A percentile compares a stretch with the other conserved stretches of the same genome.
Conservation (phyloP, 148 eudicot species). For the Euryodendron excelsum region DNA sequence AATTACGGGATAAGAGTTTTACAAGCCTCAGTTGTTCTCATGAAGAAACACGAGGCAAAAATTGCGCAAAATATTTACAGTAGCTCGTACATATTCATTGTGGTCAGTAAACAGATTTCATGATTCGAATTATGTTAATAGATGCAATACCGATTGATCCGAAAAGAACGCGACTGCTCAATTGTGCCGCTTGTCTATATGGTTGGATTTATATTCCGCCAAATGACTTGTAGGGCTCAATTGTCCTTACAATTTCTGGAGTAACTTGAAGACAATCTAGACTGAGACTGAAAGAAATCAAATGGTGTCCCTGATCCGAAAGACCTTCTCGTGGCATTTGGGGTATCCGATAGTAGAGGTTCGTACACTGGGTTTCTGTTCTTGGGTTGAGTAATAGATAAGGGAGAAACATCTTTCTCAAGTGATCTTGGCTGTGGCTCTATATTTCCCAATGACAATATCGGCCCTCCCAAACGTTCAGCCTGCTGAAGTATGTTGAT, state of each 20-base stretch:
- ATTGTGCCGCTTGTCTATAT: background rate
- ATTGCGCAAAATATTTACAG: background rate
- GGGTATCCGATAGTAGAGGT: slow-evolving; percentile 82
- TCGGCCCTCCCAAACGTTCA: slow-evolving; percentile 91
- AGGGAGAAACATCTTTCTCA: slow-evolving; percentile 67
- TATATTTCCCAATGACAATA: slow-evolving; percentile 66
- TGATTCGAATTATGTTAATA: background rate
- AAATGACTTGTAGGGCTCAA: slow-evolving; percentile 21
- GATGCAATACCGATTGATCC: background rate
- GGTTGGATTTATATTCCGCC: background rate
- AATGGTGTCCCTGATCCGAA: slow-evolving; percentile 59
- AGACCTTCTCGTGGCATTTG: slow-evolving; percentile 62
- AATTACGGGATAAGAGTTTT: too few species aligned
- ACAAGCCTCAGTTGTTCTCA: too few species aligned
- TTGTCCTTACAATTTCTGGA: slow-evolving; percentile 78
- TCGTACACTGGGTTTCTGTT: slow-evolving; percentile 66
- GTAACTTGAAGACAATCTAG: slow-evolving; percentile 64
- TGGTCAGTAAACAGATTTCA: background rate
- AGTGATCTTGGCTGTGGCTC: slow-evolving; percentile 64
- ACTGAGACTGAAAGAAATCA: slow-evolving; percentile 83
- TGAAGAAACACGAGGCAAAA: background rate
- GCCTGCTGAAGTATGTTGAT: slow-evolving; percentile 95
- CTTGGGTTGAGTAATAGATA: slow-evolving; percentile 68
- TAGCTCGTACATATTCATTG: background rate
- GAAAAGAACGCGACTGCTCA: background rate